phyloP scores from a whole-genome alignment of 306 rosid genomes.

The Pterocarpus macrocarpus region DNA sequence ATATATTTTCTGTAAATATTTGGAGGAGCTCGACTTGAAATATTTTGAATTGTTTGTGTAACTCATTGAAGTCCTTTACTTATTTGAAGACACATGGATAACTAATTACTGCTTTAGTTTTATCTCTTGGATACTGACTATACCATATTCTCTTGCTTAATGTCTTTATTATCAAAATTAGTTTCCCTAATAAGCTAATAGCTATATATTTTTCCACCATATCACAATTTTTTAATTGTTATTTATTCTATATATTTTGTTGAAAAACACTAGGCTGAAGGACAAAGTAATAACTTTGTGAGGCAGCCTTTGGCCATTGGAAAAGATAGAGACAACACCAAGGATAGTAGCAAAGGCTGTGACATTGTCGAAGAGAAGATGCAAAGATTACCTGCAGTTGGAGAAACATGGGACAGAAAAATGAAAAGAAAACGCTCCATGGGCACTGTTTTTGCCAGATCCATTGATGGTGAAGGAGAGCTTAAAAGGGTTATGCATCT shows the following conservation, averaged over 20 bases:
- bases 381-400: slow-evolving; percentile 72
- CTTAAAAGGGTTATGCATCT: slow-evolving; percentile 64
- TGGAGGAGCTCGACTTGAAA: slow-evolving; percentile 31
- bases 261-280: slow-evolving; percentile 68
- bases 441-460: slow-evolving; percentile 64
- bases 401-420: slow-evolving; percentile 82
- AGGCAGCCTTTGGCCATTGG: slow-evolving; percentile 69
- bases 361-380: slow-evolving; percentile 80
- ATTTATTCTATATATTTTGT: slow-evolving; percentile 30
- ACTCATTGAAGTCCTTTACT: slow-evolving; percentile 23
- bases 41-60: slow-evolving; percentile 30
- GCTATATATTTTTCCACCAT: slow-evolving; percentile 17
- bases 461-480: slow-evolving; percentile 75
- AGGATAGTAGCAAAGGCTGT: slow-evolving; percentile 72
- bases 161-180: neutral
- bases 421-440: slow-evolving; percentile 82
- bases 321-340: slow-evolving; percentile 68
- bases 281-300: slow-evolving; percentile 57
- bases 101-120: slow-evolving; percentile 35
- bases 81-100: slow-evolving; percentile 11
- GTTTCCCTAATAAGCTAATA: neutral
- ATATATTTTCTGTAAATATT: slow-evolving; percentile 24
- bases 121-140: slow-evolving; percentile 31
- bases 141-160: slow-evolving; percentile 10
- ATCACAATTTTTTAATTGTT: slow-evolving; percentile 1